phyloP scores from a whole-genome alignment of 257 asterid species.

The Nicotiana attenuata region DNA sequence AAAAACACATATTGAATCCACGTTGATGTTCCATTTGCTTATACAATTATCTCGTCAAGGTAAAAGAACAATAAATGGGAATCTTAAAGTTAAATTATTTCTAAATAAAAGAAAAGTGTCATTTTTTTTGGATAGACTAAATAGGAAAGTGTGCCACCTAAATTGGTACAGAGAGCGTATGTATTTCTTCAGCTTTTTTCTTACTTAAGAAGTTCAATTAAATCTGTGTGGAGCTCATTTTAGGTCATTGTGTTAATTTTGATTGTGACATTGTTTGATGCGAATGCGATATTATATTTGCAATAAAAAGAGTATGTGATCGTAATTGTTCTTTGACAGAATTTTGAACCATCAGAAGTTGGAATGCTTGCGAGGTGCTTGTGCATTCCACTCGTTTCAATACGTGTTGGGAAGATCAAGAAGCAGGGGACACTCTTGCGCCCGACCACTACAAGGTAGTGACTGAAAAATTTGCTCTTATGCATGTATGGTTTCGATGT shows the following conservation, averaged over 20 bases:
- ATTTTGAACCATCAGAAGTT: slow-evolving; percentile 89
- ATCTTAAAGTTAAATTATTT: too few species aligned
- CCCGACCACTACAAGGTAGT: slow-evolving; percentile 78
- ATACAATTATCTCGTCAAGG: too few species aligned
- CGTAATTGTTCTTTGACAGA: slow-evolving; percentile 29
- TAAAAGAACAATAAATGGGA: too few species aligned
- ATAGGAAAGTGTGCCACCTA: too few species aligned
- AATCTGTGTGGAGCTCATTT: neutral
- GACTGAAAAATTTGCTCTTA: neutral
- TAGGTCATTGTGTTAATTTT: neutral
- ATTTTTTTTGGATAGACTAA: too few species aligned
- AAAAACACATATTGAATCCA: too few species aligned
- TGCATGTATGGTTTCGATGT: neutral
- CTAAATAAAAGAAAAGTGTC: too few species aligned
- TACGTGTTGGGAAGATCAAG: slow-evolving; percentile 82
- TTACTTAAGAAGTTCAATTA: neutral
- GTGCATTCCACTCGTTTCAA: slow-evolving; percentile 84
- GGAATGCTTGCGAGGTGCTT: slow-evolving; percentile 83
- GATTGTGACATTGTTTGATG: neutral
- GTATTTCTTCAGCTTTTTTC: too few species aligned
- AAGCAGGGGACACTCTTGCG: slow-evolving; percentile 63
- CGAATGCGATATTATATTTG: neutral
- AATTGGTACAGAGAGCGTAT: too few species aligned
- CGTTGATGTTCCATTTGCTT: too few species aligned
- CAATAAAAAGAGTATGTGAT: neutral